Base-by-base conservation (phyloP, 1,284 basidiomycete species). In the Lentinula novae-zelandiae region DNA sequence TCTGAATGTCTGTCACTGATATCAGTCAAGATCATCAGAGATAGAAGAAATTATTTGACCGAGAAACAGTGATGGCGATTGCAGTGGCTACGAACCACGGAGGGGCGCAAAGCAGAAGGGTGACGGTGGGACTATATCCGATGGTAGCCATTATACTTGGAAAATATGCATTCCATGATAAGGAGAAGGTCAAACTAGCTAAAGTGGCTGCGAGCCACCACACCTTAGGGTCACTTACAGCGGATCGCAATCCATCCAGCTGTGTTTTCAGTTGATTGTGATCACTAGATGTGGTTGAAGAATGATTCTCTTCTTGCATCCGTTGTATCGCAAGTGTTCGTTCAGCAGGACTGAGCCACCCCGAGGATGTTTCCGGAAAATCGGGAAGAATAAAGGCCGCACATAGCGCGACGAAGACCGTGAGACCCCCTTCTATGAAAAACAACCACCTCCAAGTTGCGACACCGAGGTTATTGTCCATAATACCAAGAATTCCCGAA, bases 361-460 rank as follows among this genome's bases (percentile, higher is more conserved):
- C 71, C 5, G 76, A 75, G 33, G 81, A 77, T 0, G 78, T 82
- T 52, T 80, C 73, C 2, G 89, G 89, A 68, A 93, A 90, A 71
- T 94, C 91, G 7, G 92, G 92, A 5, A 94, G 82, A 62, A 92
- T 78, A 69, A 86, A 86, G 57, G 87, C 80, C 2, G 89, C 79
- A 38, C 76, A 63, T 51, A 86, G 63, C 17, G 88, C 89, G 39
- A 90, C 79, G 44, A 82, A 70, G 62, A 91, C 81, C 0, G 88
- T 90, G 34, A 89, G 68, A 0, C 77, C 75, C n/a, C 88, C 88
- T 72, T 91, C 86, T 58, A 90, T 83, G 68, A 82, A 90, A 76
- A 93, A 92, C 2, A 93, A 76, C 89, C 89, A 91, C 81, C 88
- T 76, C 92, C 93, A 95, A 0, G 89, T 90, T 0, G 87, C 77